Conservation (phyloP, 352 stramenopile species). For the Globisporangium iwayamae region DNA sequence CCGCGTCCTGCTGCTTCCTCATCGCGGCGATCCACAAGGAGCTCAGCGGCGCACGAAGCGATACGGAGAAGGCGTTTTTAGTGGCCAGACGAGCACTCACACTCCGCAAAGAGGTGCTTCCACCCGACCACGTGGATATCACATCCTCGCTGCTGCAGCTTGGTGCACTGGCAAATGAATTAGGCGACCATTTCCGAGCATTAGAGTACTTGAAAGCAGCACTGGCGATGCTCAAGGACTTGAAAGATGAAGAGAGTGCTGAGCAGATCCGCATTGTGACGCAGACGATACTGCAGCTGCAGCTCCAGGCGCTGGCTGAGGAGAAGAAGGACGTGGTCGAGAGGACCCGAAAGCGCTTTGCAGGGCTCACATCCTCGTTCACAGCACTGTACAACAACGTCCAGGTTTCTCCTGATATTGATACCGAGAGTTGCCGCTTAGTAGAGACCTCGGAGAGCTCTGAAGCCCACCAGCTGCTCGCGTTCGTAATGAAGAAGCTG, state of each 20-base stretch:
- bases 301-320: conserved; percentile 28
- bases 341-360: conserved; percentile 32
- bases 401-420: background rate
- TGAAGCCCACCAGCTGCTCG: conserved; percentile 26
- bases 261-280: conserved; percentile 36
- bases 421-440: conserved; percentile 3
- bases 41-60: conserved; percentile 16
- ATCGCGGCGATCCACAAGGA: conserved; percentile 23
- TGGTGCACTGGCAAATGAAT: conserved; percentile 27
- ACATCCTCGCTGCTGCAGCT: conserved; percentile 48
- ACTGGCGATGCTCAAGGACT: conserved; percentile 28
- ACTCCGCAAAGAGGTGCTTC: conserved; percentile 32
- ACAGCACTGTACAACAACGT: background rate
- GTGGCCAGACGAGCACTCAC: conserved; percentile 32
- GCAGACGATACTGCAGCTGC: conserved; percentile 34
- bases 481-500: conserved; percentile 37
- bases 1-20: conserved; percentile 37
- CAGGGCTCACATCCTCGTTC: conserved; percentile 21
- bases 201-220: conserved; percentile 48
- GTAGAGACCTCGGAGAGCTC: background rate
- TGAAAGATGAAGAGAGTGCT: conserved; percentile 19
- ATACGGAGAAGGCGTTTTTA: conserved; percentile 40
- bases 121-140: conserved; percentile 24
- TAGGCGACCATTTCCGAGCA: conserved; percentile 53
- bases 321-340: conserved; percentile 43